Evolutionary conservation across 1,139 yeast genomes (phyloP).

Genomic region (Pichia sp.): DNA sequence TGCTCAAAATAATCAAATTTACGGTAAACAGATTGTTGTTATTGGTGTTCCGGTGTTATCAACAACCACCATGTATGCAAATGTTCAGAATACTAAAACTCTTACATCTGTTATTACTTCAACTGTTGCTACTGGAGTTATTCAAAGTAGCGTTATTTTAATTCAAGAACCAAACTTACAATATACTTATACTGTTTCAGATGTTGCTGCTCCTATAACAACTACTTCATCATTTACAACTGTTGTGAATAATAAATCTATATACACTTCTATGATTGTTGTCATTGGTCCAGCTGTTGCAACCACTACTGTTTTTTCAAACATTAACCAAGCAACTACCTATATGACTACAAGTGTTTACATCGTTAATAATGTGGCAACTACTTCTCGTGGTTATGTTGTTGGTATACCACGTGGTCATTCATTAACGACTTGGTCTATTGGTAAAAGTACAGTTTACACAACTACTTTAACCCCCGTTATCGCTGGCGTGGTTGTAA

Average conservation of each 20-base stretch:
- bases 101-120: not conserved
- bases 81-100: not conserved
- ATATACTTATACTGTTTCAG: conserved; percentile 3
- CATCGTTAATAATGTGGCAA: not conserved
- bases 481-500: not conserved
- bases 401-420: conserved; percentile 2
- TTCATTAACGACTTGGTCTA: not conserved
- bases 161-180: conserved; percentile 5
- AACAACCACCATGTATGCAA: not conserved
- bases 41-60: conserved; percentile 6
- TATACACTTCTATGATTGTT: conserved; percentile 3
- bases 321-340: conserved; percentile 1
- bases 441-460: not conserved
- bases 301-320: not conserved
- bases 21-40: conserved; percentile 2
- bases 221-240: conserved; percentile 5
- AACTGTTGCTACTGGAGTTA: not conserved
- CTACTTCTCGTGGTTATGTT: conserved; percentile 2
- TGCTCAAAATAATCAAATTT: conserved; percentile 1
- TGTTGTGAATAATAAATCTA: conserved; percentile 1
- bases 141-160: not conserved
- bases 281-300: conserved; percentile 10
- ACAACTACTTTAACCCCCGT: not conserved
- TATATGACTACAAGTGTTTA: conserved; percentile 1
- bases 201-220: not conserved